phyloP scores from a whole-genome alignment of 2,329 filamentous ascomycete species.

The Phoma sp. region DNA sequence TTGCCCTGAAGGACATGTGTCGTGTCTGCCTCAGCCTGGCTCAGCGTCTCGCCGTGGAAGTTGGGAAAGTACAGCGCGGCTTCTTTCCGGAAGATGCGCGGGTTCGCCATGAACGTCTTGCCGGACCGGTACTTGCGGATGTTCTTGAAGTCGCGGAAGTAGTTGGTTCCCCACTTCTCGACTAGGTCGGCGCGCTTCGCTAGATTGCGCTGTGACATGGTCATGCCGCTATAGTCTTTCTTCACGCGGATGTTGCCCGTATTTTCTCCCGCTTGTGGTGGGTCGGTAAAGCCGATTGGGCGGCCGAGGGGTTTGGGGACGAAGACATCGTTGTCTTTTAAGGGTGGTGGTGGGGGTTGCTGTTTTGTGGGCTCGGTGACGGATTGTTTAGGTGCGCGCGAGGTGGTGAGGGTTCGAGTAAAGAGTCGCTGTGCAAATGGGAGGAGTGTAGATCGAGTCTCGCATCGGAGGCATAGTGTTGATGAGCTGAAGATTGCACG shows the following conservation, averaged over 20 bases:
- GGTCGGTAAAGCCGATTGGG: conserved; percentile 80
- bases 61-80: conserved; percentile 93
- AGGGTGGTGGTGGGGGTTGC: conserved; percentile 13
- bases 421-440: conserved; percentile 19
- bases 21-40: conserved; percentile 64
- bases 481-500: conserved; percentile 21
- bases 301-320: conserved; percentile 64
- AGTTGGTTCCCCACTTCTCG: conserved; percentile 79
- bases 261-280: conserved; percentile 81
- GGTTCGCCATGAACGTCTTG: conserved; percentile 88
- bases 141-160: conserved; percentile 95
- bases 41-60: conserved; percentile 78
- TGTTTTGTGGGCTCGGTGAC: conserved; percentile 6
- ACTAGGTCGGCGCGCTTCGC: conserved; percentile 76
- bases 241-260: conserved; percentile 69
- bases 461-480: conserved; percentile 26
- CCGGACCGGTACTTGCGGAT: conserved; percentile 77
- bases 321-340: conserved; percentile 48
- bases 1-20: conserved; percentile 76
- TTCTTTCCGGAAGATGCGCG: conserved; percentile 81
- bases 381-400: conserved; percentile 27
- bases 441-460: conserved; percentile 16
- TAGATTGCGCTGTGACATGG: conserved; percentile 63
- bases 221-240: conserved; percentile 42
- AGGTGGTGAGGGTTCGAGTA: conserved; percentile 35